These are phyloP conservation scores for Lasiosphaeria miniovina DNA, from an alignment of 495 filamentous ascomycete genomes.

Conservation along the genomic window DNA sequence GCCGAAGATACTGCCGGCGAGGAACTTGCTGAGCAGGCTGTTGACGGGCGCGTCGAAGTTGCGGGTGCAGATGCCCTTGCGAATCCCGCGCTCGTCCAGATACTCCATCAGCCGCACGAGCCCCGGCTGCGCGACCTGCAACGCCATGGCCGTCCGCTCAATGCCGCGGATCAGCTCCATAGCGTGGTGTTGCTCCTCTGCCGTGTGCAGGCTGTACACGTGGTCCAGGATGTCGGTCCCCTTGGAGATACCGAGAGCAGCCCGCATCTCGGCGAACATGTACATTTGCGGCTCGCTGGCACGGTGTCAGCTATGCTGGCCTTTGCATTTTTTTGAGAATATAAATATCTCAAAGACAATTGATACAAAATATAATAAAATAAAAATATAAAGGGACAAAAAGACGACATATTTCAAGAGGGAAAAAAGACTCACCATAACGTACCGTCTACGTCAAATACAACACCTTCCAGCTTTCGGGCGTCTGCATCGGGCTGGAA, in stretches of 20 bases:
- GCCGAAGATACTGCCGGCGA: conserved; percentile 62
- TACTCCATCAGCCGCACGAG: conserved; percentile 73
- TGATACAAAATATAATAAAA: background rate
- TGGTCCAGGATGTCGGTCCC: conserved; percentile 81
- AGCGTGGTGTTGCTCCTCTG: conserved; percentile 57
- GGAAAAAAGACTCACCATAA: conserved; percentile 62
- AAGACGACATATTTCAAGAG: background rate
- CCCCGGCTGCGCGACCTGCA: conserved; percentile 77
- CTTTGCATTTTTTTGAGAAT: background rate
- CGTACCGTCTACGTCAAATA: conserved; percentile 96
- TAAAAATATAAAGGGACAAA: background rate
- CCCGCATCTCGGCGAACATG: conserved; percentile 90
- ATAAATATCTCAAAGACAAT: background rate
- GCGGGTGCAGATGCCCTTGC: conserved; percentile 85
- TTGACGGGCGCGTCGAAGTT: conserved; percentile 77
- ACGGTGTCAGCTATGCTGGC: background rate
- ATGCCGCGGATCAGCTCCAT: conserved; percentile 71
- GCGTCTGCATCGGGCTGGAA: conserved; percentile 17
- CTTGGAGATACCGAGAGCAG: conserved; percentile 61
- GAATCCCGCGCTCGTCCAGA: conserved; percentile 61
- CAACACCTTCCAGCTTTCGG: conserved; percentile 70
- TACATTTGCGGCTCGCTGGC: conserved; percentile 81
- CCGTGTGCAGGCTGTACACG: conserved; percentile 66
- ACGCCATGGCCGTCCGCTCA: conserved; percentile 73
- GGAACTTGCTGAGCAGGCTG: conserved; percentile 71